Percentiles rank a stretch among this genome's conserved stretches.
Conservation (phyloP, 2,329 filamentous ascomycete genomes). For the Pseudogymnoascus sp. region DNA sequence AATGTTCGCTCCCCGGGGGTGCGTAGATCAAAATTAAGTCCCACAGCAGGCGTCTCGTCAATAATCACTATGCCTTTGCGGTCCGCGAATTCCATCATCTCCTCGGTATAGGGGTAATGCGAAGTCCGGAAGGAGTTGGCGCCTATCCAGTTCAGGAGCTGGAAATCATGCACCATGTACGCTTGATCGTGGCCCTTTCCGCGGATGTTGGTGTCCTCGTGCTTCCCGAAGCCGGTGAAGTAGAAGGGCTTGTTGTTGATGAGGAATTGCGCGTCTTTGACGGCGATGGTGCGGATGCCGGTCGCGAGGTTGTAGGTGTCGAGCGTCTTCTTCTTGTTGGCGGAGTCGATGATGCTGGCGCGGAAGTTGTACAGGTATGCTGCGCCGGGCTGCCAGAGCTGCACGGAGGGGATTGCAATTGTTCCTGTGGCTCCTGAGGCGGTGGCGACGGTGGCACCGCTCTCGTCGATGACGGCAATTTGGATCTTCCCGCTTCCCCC, state of each 20-base stretch:
- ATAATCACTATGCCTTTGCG: constrained; percentile 27
- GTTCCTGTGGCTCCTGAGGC: constrained; percentile 13
- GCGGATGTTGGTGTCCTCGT: constrained; percentile 26
- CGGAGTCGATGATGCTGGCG: constrained; percentile 16
- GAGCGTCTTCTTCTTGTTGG: constrained; percentile 1
- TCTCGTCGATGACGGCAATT: constrained; percentile 15
- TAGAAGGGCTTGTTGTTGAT: constrained; percentile 28
- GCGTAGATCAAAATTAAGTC: constrained; percentile 21
- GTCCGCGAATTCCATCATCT: constrained; percentile 27
- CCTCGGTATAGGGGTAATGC: constrained; percentile 29
- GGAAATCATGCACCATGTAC: constrained; percentile 29
- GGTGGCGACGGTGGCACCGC: constrained; percentile 10
- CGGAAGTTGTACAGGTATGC: constrained; percentile 26
- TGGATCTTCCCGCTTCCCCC: not conserved
- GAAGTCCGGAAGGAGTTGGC: constrained; percentile 30
- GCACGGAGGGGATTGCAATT: constrained; percentile 16
- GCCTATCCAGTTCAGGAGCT: constrained; percentile 26
- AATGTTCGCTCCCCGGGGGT: constrained; percentile 17
- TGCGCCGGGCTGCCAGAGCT: constrained; percentile 25
- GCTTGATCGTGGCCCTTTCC: constrained; percentile 28
- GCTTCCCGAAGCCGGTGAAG: constrained; percentile 28
- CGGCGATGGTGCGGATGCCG: constrained; percentile 22
- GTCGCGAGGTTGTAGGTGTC: constrained; percentile 23
- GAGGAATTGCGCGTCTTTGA: constrained; percentile 21
- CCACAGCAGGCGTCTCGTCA: constrained; percentile 27